Percentiles rank a stretch among this genome's conserved stretches.
These are phyloP conservation scores for Ananas comosus DNA, from an alignment of 176 grass and related monocot genomes.

Conservation along the genomic window DNA sequence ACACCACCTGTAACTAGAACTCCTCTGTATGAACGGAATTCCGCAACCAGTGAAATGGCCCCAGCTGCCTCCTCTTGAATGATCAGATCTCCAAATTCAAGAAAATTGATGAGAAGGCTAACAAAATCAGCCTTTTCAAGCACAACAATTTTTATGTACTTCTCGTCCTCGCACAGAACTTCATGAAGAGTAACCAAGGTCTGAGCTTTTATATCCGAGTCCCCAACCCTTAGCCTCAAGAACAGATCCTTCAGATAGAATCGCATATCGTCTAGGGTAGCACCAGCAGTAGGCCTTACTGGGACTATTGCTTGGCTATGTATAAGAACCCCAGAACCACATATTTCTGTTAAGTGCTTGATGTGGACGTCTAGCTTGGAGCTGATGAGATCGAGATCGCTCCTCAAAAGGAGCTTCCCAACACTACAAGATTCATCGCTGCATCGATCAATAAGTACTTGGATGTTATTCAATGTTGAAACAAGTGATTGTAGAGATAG, in stretches of 20 bases:
- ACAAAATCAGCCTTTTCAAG: conserved; percentile 49
- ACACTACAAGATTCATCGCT: conserved; percentile 44
- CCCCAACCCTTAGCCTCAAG: conserved; percentile 56
- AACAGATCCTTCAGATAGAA: conserved; percentile 81
- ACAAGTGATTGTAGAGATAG: conserved; percentile 31
- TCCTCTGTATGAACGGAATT: conserved; percentile 40
- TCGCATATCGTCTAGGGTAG: conserved; percentile 44
- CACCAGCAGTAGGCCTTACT: conserved; percentile 31
- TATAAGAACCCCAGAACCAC: conserved; percentile 17
- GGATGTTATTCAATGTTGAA: conserved; percentile 34
- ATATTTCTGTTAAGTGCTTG: conserved; percentile 37
- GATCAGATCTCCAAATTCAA: conserved; percentile 33
- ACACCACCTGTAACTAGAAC: conserved; percentile 52
- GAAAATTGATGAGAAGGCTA: conserved; percentile 51
- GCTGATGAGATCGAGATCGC: conserved; percentile 51
- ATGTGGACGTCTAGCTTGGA: conserved; percentile 55
- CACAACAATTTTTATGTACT: conserved; percentile 39
- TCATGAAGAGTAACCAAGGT: conserved; percentile 58
- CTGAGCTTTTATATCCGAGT: conserved; percentile 21
- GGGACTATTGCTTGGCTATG: conserved; percentile 53
- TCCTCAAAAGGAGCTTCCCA: conserved; percentile 67
- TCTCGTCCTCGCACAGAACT: conserved; percentile 47
- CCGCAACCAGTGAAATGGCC: conserved; percentile 33
- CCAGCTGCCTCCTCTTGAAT: conserved; percentile 55
- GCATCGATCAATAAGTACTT: conserved; percentile 31